Evolutionary conservation across 345 rosid species (phyloP), one percentile per base, ranked within the genome.

Genomic region (Gossypium stocksii): DNA sequence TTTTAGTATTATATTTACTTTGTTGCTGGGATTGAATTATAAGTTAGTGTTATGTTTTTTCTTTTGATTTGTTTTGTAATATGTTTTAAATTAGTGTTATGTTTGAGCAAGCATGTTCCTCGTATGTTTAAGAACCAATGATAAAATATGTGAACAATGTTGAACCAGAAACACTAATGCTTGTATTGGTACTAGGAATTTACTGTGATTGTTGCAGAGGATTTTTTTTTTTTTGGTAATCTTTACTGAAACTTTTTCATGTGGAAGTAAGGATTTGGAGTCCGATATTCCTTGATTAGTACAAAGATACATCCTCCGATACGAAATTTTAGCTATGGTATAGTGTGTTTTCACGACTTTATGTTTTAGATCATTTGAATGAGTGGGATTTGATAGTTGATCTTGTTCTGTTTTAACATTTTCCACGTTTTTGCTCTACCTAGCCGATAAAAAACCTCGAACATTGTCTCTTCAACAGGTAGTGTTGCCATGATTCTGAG

Each of bases 401-500:
- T 23, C 17, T 49, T 12, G 3, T 25, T 68, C 12, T 16, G 7
- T 68, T 25, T n/a, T 7, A 20, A n/a, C 10, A 29, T 49, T 70
- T 25, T 2, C 12, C 9, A 11, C 9, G 10, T 19, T 56, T 71
- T 56, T 71, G 15, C 11, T 71, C 13, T 57, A 11, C 19, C 9
- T 13, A 56, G n/a, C 63, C 22, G 49, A 71, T 71, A 20, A 11
- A 41, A 9, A 41, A 2, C 57, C 58, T 13, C 15, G 0, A 14
- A 38, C 41, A 54, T 41, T 57, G 52, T 57, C 53, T 57, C 53
- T 43, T 71, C 34, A 20, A 44, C 63, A 41, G 51, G 74, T 38
- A 38, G 20, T 34, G 41, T 7, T 71, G 74, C 64, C 74, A 72
- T 58, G 75, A 72, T 72, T 72, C 66, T 43, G 53, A 58, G 45